Conservation (phyloP, 441 rosid genomes). For the Manihot esculenta region DNA sequence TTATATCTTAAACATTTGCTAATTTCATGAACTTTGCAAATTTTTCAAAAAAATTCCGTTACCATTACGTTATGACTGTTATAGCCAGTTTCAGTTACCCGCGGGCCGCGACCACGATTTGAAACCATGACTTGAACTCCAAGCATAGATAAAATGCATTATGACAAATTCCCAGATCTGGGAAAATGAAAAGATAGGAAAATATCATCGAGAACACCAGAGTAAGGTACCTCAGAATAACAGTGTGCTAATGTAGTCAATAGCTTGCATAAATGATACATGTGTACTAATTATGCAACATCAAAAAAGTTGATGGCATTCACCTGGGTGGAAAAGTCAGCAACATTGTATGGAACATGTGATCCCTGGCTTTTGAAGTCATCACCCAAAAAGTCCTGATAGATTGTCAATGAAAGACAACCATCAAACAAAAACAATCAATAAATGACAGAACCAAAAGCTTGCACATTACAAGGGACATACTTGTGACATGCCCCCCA, state of each 20-base stretch:
- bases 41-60: too few relatives aligned
- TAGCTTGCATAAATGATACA: not conserved
- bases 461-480: not conserved
- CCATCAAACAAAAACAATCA: not conserved
- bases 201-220: not conserved
- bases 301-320: not conserved
- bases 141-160: not conserved
- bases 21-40: too few relatives aligned
- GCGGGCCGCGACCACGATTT: too few relatives aligned
- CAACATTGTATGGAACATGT: constrained; percentile 82
- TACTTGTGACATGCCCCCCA: constrained; percentile 99
- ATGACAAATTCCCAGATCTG: not conserved
- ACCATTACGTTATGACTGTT: too few relatives aligned
- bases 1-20: too few relatives aligned
- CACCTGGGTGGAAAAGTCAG: constrained; percentile 95
- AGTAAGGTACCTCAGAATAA: not conserved
- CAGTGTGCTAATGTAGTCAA: not conserved
- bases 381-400: constrained; percentile 91
- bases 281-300: not conserved
- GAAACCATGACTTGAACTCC: too few relatives aligned
- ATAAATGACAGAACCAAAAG: not conserved
- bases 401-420: constrained; percentile 19
- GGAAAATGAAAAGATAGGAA: not conserved
- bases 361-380: constrained; percentile 99
- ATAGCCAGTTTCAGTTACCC: too few relatives aligned